Conservation (phyloP, 371 early-diverging fungal species). For the Lichtheimia hyalospora region DNA sequence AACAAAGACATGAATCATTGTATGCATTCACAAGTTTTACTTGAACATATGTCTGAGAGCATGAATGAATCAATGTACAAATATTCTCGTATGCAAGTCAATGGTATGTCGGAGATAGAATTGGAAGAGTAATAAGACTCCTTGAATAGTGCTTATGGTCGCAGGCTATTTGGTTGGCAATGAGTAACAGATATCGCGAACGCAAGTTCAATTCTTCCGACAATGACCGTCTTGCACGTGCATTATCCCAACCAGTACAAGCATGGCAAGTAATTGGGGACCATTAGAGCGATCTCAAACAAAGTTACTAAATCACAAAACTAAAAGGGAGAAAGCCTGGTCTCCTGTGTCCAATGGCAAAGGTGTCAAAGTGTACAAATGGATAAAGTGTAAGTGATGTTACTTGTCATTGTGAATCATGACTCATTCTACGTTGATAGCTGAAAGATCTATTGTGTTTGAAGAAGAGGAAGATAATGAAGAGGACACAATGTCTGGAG, state of each 20-base stretch:
- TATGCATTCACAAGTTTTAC: no score
- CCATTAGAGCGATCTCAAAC: no score
- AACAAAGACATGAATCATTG: no score
- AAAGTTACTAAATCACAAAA: neutral
- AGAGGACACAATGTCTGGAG: slow-evolving; percentile 18
- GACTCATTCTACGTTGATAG: slow-evolving; percentile 5
- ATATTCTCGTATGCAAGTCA: no score
- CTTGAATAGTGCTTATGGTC: no score
- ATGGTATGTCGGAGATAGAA: no score
- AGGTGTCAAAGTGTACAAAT: slow-evolving; percentile 52
- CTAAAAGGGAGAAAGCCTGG: slow-evolving; percentile 62
- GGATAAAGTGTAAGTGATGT: slow-evolving; percentile 53
- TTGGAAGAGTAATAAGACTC: no score
- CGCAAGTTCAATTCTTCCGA: slow-evolving; percentile 46
- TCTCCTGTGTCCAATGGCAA: slow-evolving; percentile 51
- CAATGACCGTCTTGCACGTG: slow-evolving; percentile 44
- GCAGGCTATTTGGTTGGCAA: neutral
- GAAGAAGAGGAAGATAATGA: slow-evolving; percentile 40
- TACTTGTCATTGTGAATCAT: no score
- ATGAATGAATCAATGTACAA: no score
- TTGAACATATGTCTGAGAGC: no score
- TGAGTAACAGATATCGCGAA: slow-evolving; percentile 40
- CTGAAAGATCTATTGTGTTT: slow-evolving; percentile 22
- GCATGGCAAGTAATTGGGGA: slow-evolving; percentile 30
- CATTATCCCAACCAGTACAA: slow-evolving; percentile 52